phyloP scores from a whole-genome alignment of 768 basidiomycete species.

The Russula olivacea region DNA sequence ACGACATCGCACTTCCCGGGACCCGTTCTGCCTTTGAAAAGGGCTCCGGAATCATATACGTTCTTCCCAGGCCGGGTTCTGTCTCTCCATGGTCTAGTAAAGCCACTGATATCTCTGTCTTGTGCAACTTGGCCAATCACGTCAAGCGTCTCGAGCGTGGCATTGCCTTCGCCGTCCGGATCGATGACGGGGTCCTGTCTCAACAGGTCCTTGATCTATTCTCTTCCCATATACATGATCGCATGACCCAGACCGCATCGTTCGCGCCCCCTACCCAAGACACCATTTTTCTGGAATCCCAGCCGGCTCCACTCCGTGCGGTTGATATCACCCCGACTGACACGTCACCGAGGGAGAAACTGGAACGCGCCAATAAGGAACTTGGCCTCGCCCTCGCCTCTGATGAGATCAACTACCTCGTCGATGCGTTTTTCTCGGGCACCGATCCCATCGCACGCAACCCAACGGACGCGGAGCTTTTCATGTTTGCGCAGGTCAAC shows the following conservation, averaged over 20 bases:
- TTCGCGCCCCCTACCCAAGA: slow-evolving; percentile 52
- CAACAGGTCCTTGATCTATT: slow-evolving; percentile 47
- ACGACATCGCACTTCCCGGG: slow-evolving; percentile 49
- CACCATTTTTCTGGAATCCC: slow-evolving; percentile 52
- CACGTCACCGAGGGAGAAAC: slow-evolving; percentile 50
- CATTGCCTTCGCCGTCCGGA: slow-evolving; percentile 56
- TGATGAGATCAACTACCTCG: slow-evolving; percentile 86
- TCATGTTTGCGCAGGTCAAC: slow-evolving; percentile 99
- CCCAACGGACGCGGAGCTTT: slow-evolving; percentile 95
- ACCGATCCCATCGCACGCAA: slow-evolving; percentile 61
- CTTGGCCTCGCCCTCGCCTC: slow-evolving; percentile 86
- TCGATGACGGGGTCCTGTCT: slow-evolving; percentile 39
- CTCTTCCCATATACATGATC: slow-evolving; percentile 77
- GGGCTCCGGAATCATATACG: slow-evolving; percentile 50
- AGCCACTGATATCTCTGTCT: slow-evolving; percentile 87
- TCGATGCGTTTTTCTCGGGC: slow-evolving; percentile 81
- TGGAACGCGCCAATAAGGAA: slow-evolving; percentile 70
- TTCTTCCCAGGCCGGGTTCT: slow-evolving; percentile 81
- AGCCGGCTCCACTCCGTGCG: slow-evolving; percentile 61
- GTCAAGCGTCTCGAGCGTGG: slow-evolving; percentile 88
- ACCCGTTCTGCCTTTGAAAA: slow-evolving; percentile 37
- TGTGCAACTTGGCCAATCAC: slow-evolving; percentile 72
- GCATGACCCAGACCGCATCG: slow-evolving; percentile 88
- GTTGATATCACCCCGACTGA: slow-evolving; percentile 49
- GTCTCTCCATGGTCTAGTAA: slow-evolving; percentile 99